These are phyloP conservation scores for Acrocalymma vagum DNA, from an alignment of 2,329 filamentous ascomycete species.

Conservation along the genomic window DNA sequence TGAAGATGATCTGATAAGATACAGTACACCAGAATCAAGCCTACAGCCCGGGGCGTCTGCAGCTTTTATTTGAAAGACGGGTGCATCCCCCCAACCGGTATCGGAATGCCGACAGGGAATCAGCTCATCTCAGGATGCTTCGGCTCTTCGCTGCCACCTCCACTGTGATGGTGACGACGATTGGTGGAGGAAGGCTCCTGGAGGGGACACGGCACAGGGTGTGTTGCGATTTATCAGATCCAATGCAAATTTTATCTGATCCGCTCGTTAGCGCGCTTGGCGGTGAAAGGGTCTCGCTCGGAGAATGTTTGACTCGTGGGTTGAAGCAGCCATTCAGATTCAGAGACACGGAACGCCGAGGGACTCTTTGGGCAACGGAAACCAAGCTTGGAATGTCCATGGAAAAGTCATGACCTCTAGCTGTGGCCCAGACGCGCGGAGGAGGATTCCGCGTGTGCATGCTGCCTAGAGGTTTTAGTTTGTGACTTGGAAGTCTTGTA, in stretches of 20 bases:
- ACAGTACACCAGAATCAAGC: conserved; percentile 1
- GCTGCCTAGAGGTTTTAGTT: too few relatives aligned
- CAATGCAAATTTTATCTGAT: conserved; percentile 30
- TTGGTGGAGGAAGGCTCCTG: conserved; percentile 7
- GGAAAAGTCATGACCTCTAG: background rate
- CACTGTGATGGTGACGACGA: background rate
- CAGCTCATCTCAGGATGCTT: conserved; percentile 2
- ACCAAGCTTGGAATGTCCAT: background rate
- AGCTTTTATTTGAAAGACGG: conserved; percentile 26
- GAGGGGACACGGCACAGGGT: conserved; percentile 8
- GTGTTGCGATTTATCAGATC: conserved; percentile 23
- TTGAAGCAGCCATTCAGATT: background rate
- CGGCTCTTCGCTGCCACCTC: conserved; percentile 1
- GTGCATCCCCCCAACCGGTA: conserved; percentile 21
- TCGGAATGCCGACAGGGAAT: conserved; percentile 13
- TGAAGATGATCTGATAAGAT: conserved; percentile 50
- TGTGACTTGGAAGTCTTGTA: too few relatives aligned
- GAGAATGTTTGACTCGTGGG: conserved; percentile 6
- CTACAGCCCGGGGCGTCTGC: conserved; percentile 9
- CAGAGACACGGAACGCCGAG: background rate
- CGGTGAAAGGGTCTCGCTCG: conserved; percentile 12
- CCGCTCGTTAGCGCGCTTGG: conserved; percentile 21
- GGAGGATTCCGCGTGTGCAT: conserved; percentile 5
- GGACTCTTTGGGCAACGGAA: background rate
- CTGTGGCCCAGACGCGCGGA: background rate